Conservation (phyloP, 306 rosid genomes). For the Rubus parviflorus region DNA sequence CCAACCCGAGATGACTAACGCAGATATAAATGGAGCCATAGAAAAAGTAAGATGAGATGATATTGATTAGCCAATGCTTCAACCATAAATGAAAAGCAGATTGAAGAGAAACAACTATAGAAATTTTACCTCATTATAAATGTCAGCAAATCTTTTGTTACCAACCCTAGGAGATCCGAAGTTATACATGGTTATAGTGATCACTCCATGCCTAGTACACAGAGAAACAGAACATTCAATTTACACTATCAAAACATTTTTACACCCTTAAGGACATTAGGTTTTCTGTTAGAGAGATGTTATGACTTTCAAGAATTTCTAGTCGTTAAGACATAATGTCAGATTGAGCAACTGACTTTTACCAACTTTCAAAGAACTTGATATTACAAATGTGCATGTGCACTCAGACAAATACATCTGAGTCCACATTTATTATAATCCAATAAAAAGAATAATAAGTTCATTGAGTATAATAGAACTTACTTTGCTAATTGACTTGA, state of each 20-base stretch:
- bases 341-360: not conserved
- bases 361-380: not conserved
- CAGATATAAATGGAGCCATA: not conserved
- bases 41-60: constrained; percentile 15
- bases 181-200: constrained; percentile 84
- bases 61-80: constrained; percentile 15
- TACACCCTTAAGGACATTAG: not conserved
- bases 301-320: not conserved
- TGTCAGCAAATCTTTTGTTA: constrained; percentile 83
- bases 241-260: not conserved
- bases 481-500: constrained; percentile 83
- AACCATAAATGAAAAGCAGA: constrained; percentile 19
- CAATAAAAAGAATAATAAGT: constrained; percentile 11
- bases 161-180: constrained; percentile 99
- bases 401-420: not conserved
- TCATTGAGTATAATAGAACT: constrained; percentile 32
- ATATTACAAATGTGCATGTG: not conserved
- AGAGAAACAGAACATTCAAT: constrained; percentile 5
- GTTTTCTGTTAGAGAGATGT: not conserved
- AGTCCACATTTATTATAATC: not conserved
- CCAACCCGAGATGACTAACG: constrained; percentile 2
- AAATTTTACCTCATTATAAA: constrained; percentile 77
- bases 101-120: constrained; percentile 9
- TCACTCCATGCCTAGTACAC: constrained; percentile 58
- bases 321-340: not conserved